Conservation (phyloP, 345 rosid species). For the Lumnitzera racemosa region DNA sequence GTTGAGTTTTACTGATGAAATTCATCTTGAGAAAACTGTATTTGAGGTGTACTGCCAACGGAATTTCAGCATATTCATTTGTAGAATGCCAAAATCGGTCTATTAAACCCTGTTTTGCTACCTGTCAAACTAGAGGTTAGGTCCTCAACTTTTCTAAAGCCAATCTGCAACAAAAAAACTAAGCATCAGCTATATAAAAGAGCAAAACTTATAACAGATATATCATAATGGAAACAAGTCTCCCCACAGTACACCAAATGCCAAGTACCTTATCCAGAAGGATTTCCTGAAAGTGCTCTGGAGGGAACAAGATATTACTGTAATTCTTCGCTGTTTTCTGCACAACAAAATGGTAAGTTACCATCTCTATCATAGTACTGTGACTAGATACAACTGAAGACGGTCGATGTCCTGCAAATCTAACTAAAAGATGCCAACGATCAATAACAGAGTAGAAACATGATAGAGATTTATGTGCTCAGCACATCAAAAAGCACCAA, state of each 20-base stretch:
- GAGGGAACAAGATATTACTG: conserved; percentile 37
- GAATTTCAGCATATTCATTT: conserved; percentile 29
- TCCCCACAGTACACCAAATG: not conserved
- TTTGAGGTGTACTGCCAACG: not conserved
- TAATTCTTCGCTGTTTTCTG: conserved; percentile 64
- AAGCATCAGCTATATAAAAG: not conserved
- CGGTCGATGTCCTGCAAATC: too few species aligned
- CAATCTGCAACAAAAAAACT: conserved; percentile 48
- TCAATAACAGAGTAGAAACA: too few species aligned
- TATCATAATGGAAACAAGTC: not conserved
- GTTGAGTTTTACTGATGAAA: too few species aligned
- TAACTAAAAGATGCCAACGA: too few species aligned
- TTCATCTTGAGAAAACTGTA: too few species aligned
- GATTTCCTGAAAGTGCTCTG: conserved; percentile 60
- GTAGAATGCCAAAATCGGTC: conserved; percentile 69
- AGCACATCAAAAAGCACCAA: too few species aligned
- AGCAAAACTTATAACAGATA: not conserved
- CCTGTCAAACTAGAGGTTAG: conserved; percentile 57
- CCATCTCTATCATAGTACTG: not conserved
- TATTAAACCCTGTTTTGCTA: conserved; percentile 60
- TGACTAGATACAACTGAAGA: too few species aligned
- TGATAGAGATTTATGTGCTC: too few species aligned
- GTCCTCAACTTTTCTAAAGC: conserved; percentile 78
- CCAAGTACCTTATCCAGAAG: conserved; percentile 78
- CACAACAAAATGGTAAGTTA: conserved; percentile 12